These are phyloP conservation scores for Diplodia corticola DNA, from an alignment of 2,329 filamentous ascomycete species.

Conservation along the genomic window DNA sequence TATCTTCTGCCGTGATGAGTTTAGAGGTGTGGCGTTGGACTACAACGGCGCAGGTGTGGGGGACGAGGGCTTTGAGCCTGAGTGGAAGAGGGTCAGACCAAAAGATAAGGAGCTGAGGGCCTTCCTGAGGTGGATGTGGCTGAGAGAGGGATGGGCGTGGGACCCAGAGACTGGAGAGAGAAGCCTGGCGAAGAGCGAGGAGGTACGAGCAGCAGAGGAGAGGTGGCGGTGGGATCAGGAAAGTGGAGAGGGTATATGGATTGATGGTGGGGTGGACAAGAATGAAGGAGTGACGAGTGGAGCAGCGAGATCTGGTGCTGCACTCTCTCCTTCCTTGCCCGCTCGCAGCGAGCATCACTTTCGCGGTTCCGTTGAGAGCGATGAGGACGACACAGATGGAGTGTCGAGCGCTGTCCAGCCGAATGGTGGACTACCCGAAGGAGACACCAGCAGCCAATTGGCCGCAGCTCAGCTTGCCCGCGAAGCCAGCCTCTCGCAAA, in stretches of 20 bases:
- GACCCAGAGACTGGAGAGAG: constrained; percentile 69
- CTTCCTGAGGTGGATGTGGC: constrained; percentile 88
- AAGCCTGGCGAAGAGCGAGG: constrained; percentile 52
- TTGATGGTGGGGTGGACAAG: constrained; percentile 26
- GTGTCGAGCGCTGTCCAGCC: background rate
- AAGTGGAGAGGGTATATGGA: constrained; percentile 58
- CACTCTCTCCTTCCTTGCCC: too few relatives aligned
- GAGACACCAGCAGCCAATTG: background rate
- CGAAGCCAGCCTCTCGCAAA: background rate
- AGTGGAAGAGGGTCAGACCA: constrained; percentile 86
- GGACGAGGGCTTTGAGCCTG: constrained; percentile 65
- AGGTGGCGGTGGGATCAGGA: constrained; percentile 57
- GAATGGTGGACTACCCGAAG: background rate
- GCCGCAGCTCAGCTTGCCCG: background rate
- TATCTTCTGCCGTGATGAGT: constrained; percentile 82
- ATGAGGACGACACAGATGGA: background rate
- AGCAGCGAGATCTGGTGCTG: constrained; percentile 13
- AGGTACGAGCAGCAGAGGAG: background rate
- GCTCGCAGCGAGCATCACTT: background rate
- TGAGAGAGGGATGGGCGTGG: constrained; percentile 82
- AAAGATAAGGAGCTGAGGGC: constrained; percentile 86
- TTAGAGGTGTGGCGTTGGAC: constrained; percentile 65
- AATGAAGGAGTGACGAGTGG: constrained; percentile 22
- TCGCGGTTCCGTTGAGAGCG: background rate
- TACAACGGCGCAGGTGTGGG: constrained; percentile 61